Percentiles rank a stretch among this genome's conserved stretches.
Evolutionary conservation across 768 basidiomycete species (phyloP).

Genomic region (Pleurotus tuoliensis): DNA sequence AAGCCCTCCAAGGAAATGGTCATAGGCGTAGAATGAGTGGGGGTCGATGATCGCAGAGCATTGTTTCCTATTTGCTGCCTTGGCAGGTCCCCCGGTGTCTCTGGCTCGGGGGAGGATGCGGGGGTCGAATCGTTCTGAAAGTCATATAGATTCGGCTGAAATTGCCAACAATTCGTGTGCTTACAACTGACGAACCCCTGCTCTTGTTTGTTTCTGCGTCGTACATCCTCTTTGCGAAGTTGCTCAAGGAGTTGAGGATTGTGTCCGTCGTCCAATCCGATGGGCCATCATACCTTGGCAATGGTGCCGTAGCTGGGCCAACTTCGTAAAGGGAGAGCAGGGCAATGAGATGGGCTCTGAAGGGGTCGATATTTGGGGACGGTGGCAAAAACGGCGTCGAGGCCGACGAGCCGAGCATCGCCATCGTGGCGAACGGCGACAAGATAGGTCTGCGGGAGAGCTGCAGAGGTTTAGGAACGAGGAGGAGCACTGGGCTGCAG

Average conservation of each 20-base stretch:
- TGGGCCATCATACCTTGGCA: slow-evolving; percentile 47
- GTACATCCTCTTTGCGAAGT: slow-evolving; percentile 44
- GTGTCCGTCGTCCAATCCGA: slow-evolving; percentile 49
- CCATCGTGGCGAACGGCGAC: not conserved
- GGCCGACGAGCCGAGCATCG: not conserved
- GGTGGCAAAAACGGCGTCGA: slow-evolving; percentile 4
- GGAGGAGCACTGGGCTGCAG: not conserved
- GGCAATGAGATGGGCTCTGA: slow-evolving; percentile 48
- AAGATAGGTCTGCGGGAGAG: not conserved
- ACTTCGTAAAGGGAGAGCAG: slow-evolving; percentile 53
- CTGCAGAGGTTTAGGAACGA: not conserved
- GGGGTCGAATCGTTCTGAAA: not conserved
- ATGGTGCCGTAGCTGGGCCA: slow-evolving; percentile 38
- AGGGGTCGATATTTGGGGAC: slow-evolving; percentile 34
- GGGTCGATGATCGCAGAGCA: not conserved
- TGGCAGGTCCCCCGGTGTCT: not conserved
- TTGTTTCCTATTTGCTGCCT: not conserved
- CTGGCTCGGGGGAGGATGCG: slow-evolving; percentile 2
- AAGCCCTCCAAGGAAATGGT: slow-evolving; percentile 42
- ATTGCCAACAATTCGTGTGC: too few species aligned
- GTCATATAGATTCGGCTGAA: not conserved
- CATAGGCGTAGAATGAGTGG: slow-evolving; percentile 17
- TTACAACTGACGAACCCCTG: too few species aligned
- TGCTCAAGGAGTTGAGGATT: slow-evolving; percentile 44
- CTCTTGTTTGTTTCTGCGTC: slow-evolving; percentile 37